Evolutionary conservation across 352 stramenopile species (phyloP), one percentile per base, ranked within the genome.

Genomic region (Pelagophyceae sp.): DNA sequence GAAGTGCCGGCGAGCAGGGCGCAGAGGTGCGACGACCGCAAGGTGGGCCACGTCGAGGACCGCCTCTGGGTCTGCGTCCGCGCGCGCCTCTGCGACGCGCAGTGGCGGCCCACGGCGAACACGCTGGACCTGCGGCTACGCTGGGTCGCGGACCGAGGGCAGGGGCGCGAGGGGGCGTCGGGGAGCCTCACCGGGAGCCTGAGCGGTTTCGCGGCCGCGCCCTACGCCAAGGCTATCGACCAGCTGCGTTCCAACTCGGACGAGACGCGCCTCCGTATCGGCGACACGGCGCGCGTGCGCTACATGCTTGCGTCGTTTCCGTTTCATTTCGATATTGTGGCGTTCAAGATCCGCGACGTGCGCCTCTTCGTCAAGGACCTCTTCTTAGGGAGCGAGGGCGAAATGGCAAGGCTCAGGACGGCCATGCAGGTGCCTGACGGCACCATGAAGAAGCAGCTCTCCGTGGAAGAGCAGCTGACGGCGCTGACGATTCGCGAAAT

Each of bases 361-460:
- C 58, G 58, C 58, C 6, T 67, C 58, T 67, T 67, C 58, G 58
- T 67, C 23, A 67, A 67, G 58, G 58, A 67, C 58, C 5, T 67
- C 5, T 67, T 67, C 29, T 31, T 67, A 11, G 58, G 58, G 11
- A 15, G 11, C 23, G 58, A 67, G 58, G 29, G 58, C 23, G 58
- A 67, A 31, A 67, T 67, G 58, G 58, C 58, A 11, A 11, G 58
- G 23, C 58, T 67, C 58, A 11, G 31, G 58, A 67, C 58, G 23
- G 11, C 23, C 11, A 11, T 54, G 11, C 11, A 54, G 11, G n/a
- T n/a, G n/a, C n/a, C n/a, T n/a, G n/a, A n/a, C n/a, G n/a, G n/a
- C n/a, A 54, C 11, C 45, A 23, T 23, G 11, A 54, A 54, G 45
- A 54, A 11, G 45, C 11, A 54, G 45, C 45, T 23, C 11, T 23